phyloP scores from a whole-genome alignment of 768 basidiomycete species.

The Holtermannia corniformis region DNA sequence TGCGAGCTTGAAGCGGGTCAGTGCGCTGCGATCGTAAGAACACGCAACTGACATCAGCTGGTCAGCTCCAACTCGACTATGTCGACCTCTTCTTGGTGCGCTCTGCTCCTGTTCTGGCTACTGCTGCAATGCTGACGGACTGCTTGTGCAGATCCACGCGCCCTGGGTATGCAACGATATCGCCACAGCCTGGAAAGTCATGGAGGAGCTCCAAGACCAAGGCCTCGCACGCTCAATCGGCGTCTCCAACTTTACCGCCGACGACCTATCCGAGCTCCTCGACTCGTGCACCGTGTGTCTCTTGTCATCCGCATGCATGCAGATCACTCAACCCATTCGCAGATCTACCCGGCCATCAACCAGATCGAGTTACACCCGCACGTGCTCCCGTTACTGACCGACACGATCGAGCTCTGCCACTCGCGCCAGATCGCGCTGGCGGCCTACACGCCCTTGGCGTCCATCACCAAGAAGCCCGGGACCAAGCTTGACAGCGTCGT shows the following conservation, averaged over 20 bases:
- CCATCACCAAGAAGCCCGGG: slow-evolving; percentile 5
- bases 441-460: slow-evolving; percentile 15
- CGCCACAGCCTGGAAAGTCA: slow-evolving; percentile 16
- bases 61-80: slow-evolving; percentile 16
- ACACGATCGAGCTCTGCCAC: slow-evolving; percentile 10
- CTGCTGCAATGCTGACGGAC: background rate
- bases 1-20: slow-evolving; percentile 14
- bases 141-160: slow-evolving; percentile 14
- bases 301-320: background rate
- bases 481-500: slow-evolving; percentile 11
- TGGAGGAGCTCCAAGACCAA: slow-evolving; percentile 17
- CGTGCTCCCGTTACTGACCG: background rate
- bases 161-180: slow-evolving; percentile 14
- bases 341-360: slow-evolving; percentile 22
- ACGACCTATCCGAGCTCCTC: slow-evolving; percentile 5
- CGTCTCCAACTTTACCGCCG: slow-evolving; percentile 16
- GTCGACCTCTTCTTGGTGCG: slow-evolving; percentile 22
- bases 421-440: slow-evolving; percentile 14
- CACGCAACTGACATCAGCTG: background rate
- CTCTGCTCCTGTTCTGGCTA: background rate
- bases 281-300: slow-evolving; percentile 12
- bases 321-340: background rate
- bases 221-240: slow-evolving; percentile 22
- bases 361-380: slow-evolving; percentile 23
- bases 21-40: background rate